Evolutionary conservation across 257 asterid species (phyloP), one percentile per base, ranked within the genome.

Genomic region (Solanum corneliomulleri): DNA sequence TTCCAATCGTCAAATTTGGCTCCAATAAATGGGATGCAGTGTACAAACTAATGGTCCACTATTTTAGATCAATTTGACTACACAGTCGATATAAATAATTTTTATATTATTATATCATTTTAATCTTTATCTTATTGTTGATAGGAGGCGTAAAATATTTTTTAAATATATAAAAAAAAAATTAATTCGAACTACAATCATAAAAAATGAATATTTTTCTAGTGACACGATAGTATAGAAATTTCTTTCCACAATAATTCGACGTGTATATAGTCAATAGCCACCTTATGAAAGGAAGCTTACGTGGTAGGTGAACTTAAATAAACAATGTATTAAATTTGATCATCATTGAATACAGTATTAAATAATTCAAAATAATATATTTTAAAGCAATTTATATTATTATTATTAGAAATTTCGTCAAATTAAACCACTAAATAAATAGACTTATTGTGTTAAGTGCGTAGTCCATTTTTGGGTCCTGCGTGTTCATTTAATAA

Each of bases 161-260:
- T 1, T 3, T 5, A 5, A 49, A 49, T 15, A 16, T 6, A 2
- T 49, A 52, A 6, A 1, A 33, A 33, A 33, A 33, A 33, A 33
- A 4, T 0, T 52, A 5, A 0, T 21, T 1, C 0, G 1, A 1
- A 52, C 3, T 52, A 52, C 9, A 0, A 52, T 3, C 3, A 52
- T 5, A 49, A 52, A 41, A 15, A 15, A 49, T 5, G 2, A 15
- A 49, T 5, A 47, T 14, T 0, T 0, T 25, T 66, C 2, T 21
- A 11, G 4, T 66, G 23, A 68, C 11, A 25, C 5, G 20, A 68
- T 1, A 12, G 23, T 7, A 29, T 15, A 14, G 12, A 29, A 15
- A 15, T 29, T 69, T 69, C n/a, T 0, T 33, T 31, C 14, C 78
- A 16, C 78, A 9, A 33, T 18, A 9, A 33, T 18, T 35, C 5